Percentiles rank a stretch among this genome's conserved stretches.
Evolutionary conservation across 1,139 yeast species (phyloP).

Genomic region (Hyphopichia buzzinii): DNA sequence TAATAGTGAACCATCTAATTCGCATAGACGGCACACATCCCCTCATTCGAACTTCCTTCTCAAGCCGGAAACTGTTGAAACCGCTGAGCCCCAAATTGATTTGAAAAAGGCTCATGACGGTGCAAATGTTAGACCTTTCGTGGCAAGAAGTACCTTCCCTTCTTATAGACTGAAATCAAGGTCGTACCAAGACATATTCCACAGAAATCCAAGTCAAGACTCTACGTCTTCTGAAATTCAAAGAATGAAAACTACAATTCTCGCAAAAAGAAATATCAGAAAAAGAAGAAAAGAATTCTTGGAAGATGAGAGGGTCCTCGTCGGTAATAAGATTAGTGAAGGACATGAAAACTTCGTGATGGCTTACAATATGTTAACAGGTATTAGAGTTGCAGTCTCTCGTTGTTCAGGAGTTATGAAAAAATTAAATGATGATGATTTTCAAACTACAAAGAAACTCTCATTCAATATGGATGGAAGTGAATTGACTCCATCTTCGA

Average conservation of each 20-base stretch:
- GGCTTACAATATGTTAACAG: slow-evolving; percentile 97
- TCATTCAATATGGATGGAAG: slow-evolving; percentile 88
- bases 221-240: slow-evolving; percentile 38
- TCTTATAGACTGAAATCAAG: slow-evolving; percentile 9
- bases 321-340: slow-evolving; percentile 82
- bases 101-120: not conserved
- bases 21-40: slow-evolving; percentile 6
- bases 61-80: not conserved
- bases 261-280: slow-evolving; percentile 42
- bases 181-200: slow-evolving; percentile 1
- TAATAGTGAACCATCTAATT: slow-evolving; percentile 2
- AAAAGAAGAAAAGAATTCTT: slow-evolving; percentile 38
- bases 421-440: slow-evolving; percentile 68
- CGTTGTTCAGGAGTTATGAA: slow-evolving; percentile 85
- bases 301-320: slow-evolving; percentile 64
- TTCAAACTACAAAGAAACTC: slow-evolving; percentile 67
- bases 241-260: slow-evolving; percentile 41
- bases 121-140: slow-evolving; percentile 7
- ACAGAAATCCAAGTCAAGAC: slow-evolving; percentile 12
- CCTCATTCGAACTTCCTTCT: not conserved
- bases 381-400: slow-evolving; percentile 92
- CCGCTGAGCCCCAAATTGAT: not conserved
- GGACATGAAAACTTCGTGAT: slow-evolving; percentile 92
- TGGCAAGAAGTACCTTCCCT: slow-evolving; percentile 21
- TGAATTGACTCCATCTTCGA: slow-evolving; percentile 87